phyloP scores from a whole-genome alignment of 2,329 filamentous ascomycete species.

The Alternaria longipes region DNA sequence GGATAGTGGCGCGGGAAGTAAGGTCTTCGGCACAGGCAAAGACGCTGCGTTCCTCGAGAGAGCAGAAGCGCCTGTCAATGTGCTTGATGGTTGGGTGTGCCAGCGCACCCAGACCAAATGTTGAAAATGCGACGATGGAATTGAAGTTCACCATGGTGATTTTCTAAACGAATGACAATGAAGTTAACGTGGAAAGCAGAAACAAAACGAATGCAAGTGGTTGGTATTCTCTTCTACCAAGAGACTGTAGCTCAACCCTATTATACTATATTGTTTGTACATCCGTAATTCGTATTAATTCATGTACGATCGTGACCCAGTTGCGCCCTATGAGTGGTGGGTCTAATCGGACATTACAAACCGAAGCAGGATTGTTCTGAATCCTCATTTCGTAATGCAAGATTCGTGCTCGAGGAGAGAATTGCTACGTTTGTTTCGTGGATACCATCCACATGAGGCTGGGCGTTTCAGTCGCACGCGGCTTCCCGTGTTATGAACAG shows the following conservation, averaged over 20 bases:
- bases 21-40: slow-evolving; percentile 21
- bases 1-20: slow-evolving; percentile 25
- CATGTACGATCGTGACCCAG: background rate
- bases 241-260: background rate
- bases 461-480: background rate
- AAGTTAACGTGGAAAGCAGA: background rate
- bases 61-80: slow-evolving; percentile 33
- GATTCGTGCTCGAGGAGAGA: background rate
- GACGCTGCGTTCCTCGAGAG: slow-evolving; percentile 24
- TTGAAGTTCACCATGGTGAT: slow-evolving; percentile 30
- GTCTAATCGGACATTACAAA: background rate
- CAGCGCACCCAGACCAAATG: slow-evolving; percentile 29
- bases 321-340: background rate
- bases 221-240: background rate
- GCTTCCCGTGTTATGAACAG: background rate
- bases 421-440: background rate
- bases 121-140: slow-evolving; percentile 24
- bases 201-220: background rate
- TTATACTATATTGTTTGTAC: background rate
- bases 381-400: background rate
- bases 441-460: background rate
- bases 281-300: no score
- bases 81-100: slow-evolving; percentile 38
- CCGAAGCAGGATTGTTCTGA: background rate
- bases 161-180: background rate